These are phyloP conservation scores for Akanthomyces dipterigenus DNA, from an alignment of 2,329 filamentous ascomycete species.

Conservation along the genomic window DNA sequence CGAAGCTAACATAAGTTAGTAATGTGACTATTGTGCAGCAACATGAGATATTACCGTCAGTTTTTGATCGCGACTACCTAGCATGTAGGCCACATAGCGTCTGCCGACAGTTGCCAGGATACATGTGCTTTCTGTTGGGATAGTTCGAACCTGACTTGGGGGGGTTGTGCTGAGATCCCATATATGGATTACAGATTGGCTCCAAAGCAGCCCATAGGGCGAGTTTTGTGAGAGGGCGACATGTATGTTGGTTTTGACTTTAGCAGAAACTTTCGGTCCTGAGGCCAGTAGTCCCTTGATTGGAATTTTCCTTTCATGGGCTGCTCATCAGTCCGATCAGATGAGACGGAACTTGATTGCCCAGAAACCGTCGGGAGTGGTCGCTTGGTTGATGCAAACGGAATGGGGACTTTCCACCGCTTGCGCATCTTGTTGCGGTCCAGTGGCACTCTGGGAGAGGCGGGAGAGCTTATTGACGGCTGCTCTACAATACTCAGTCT, in stretches of 20 bases:
- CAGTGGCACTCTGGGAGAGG: neutral
- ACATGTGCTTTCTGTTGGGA: constrained; percentile 32
- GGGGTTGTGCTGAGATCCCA: constrained; percentile 33
- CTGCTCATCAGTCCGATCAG: constrained; percentile 25
- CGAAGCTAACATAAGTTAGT: constrained; percentile 24
- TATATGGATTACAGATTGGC: constrained; percentile 29
- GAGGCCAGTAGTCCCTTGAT: constrained; percentile 23
- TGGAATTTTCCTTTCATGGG: constrained; percentile 32
- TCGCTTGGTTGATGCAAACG: constrained; percentile 21
- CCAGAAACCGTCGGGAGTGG: constrained; percentile 20
- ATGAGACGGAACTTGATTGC: constrained; percentile 32
- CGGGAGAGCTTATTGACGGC: neutral
- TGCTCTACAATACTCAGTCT: neutral
- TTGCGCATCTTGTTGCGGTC: constrained; percentile 21
- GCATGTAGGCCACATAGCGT: constrained; percentile 31
- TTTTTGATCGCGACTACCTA: constrained; percentile 33
- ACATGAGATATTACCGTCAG: constrained; percentile 27
- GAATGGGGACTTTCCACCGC: constrained; percentile 23
- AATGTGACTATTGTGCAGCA: neutral
- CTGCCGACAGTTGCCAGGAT: constrained; percentile 31
- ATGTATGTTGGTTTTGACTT: constrained; percentile 26
- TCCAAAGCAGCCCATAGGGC: constrained; percentile 32
- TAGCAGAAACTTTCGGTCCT: constrained; percentile 19
- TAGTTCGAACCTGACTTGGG: constrained; percentile 24
- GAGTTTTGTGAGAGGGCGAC: constrained; percentile 32